A percentile compares a stretch with the other conserved stretches of the same genome.
Conservation (phyloP, 768 basidiomycete species). For the Boletus eberwhitei region DNA sequence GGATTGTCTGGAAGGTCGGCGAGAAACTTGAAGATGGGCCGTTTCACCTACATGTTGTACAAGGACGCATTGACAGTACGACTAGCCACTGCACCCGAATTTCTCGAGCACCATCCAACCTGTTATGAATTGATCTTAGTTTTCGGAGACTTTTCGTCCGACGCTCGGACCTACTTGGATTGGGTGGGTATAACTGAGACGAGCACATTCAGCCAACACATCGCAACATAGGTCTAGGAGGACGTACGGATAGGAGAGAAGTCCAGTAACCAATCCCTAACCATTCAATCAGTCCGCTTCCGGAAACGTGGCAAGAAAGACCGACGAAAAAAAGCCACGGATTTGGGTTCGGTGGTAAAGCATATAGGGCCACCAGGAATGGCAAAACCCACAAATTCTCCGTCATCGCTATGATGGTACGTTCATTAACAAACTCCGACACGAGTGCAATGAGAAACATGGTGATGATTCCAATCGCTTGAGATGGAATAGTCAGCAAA, state of each 20-base stretch:
- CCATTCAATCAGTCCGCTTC: background rate
- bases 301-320: background rate
- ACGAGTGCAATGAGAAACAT: conserved; percentile 49
- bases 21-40: background rate
- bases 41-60: conserved; percentile 46
- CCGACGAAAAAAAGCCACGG: conserved; percentile 54
- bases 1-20: background rate
- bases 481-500: conserved; percentile 56
- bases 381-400: conserved; percentile 60
- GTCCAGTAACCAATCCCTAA: conserved; percentile 42
- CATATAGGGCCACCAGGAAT: conserved; percentile 55
- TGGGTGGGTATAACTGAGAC: conserved; percentile 42
- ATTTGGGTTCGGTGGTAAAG: conserved; percentile 45
- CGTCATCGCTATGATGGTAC: conserved; percentile 51
- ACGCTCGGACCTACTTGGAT: conserved; percentile 36
- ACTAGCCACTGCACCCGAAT: conserved; percentile 56
- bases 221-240: background rate
- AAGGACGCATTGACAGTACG: conserved; percentile 58
- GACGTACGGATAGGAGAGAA: conserved; percentile 44
- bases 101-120: conserved; percentile 59
- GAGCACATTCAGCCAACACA: background rate
- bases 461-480: conserved; percentile 47
- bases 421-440: conserved; percentile 52
- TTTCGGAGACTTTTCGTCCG: background rate
- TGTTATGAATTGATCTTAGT: conserved; percentile 1